Percentiles rank a stretch among this genome's conserved stretches.
Evolutionary conservation across 2,329 filamentous ascomycete genomes (phyloP).

Genomic region (Alternaria rosae): DNA sequence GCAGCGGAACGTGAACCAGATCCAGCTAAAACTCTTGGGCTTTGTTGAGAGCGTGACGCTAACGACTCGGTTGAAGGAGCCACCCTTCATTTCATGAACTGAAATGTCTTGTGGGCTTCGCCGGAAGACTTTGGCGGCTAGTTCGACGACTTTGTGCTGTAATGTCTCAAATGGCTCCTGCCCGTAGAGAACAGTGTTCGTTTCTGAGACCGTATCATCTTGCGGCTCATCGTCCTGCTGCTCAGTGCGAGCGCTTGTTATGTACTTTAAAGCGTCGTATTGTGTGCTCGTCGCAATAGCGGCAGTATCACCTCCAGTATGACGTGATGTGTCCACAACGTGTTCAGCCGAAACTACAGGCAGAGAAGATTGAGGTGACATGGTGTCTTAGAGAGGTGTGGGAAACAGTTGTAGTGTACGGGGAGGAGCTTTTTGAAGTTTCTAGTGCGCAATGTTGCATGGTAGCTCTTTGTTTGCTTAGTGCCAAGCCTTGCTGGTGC

Average conservation of each 20-base stretch:
- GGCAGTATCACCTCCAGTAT: too few relatives aligned
- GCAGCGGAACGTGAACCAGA: background rate
- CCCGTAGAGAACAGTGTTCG: background rate
- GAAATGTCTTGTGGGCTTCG: background rate
- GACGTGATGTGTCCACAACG: background rate
- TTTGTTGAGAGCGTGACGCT: background rate
- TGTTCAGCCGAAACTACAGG: background rate
- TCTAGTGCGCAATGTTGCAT: background rate
- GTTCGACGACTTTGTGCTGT: background rate
- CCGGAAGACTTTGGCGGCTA: background rate
- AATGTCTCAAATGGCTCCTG: background rate
- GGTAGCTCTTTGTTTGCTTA: background rate
- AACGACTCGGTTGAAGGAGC: background rate
- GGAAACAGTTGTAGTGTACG: background rate
- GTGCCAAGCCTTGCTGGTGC: background rate
- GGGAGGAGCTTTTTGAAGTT: background rate
- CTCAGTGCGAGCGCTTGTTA: too few relatives aligned
- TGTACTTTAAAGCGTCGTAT: too few relatives aligned
- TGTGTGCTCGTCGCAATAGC: background rate
- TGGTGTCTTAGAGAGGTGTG: background rate
- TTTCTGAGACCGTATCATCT: background rate
- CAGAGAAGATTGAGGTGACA: background rate
- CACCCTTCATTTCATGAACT: background rate
- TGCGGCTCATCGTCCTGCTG: accelerated
- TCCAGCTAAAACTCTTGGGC: background rate